Percentiles rank a stretch among this genome's conserved stretches.
phyloP scores from a whole-genome alignment of 805 yeast species.

The Pichia nanzhaoensis region DNA sequence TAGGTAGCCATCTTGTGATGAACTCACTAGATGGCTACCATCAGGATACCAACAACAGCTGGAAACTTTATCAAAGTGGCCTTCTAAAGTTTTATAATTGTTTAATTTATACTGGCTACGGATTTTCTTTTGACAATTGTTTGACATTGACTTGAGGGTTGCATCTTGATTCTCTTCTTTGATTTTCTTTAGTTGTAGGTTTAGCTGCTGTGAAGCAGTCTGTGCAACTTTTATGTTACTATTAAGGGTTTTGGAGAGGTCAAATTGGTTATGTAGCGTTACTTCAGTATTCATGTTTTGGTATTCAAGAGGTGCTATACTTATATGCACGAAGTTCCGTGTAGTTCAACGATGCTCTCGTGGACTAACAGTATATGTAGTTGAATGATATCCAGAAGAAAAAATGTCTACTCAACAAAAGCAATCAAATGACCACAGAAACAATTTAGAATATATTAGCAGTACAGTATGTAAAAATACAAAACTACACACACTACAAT shows the following conservation, averaged over 20 bases:
- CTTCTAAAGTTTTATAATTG: constrained; percentile 35
- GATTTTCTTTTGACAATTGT: constrained; percentile 17
- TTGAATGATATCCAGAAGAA: no score
- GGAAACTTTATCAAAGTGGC: constrained; percentile 70
- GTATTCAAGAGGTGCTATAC: no score
- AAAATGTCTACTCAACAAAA: no score
- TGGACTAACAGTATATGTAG: no score
- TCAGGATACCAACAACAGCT: constrained; percentile 65
- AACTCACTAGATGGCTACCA: constrained; percentile 56
- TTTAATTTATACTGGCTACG: constrained; percentile 11
- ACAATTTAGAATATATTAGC: no score
- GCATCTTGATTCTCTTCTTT: constrained; percentile 27
- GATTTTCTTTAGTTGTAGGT: constrained; percentile 23
- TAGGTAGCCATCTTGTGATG: constrained; percentile 82
- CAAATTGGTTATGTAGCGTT: constrained; percentile 22
- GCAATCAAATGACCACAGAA: no score
- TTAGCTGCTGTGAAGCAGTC: constrained; percentile 21
- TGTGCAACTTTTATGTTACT: constrained; percentile 22
- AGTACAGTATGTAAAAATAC: no score
- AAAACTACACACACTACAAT: no score
- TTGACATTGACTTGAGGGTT: constrained; percentile 21
- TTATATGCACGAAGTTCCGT: no score
- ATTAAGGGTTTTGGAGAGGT: constrained; percentile 18
- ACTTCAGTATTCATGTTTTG: constrained; percentile 10
- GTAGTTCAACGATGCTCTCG: no score